Evolutionary conservation across 2,329 filamentous ascomycete species (phyloP), one percentile per base, ranked within the genome.

Genomic region (Penicillium janthinellum): DNA sequence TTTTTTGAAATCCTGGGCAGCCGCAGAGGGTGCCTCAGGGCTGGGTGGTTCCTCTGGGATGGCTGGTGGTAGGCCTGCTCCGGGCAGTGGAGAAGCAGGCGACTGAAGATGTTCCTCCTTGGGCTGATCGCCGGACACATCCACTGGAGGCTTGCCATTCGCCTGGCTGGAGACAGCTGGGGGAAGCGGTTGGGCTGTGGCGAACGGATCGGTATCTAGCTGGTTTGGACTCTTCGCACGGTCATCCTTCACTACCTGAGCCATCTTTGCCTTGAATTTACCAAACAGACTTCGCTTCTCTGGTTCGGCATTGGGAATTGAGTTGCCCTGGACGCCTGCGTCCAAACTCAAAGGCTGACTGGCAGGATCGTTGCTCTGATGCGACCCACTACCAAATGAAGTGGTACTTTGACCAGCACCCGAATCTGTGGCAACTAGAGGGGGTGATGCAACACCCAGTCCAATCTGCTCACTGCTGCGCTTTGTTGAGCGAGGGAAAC

Each of bases 381-480:
- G 76, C 58, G 69, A 73, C 12, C 82, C 84, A 69, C 88, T 91
- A 17, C 86, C 86, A 50, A 92, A 79, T 0, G 89, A 90, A 45
- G 86, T 88, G 22, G 83, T 86, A 72, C 89, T 92, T 60, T 83
- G 80, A 65, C 88, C 86, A 1, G 88, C 88, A 57, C 84, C 83
- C 8, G 82, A 79, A 62, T 89, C 90, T 11, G 84, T 81, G 12
- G 87, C 88, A n/a, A 88, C 78, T 71, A 56, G 83, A 77, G 55
- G 83, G 73, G 60, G 80, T 72, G 64, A 84, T 57, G 58, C 76
- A 61, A 67, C 78, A 66, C 58, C 78, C 69, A 67, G 76, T 48
- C 66, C 79, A 25, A 80, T 73, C 11, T 82, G 76, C 47, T 82
- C 75, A 37, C 88, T 87, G 37, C 88, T 85, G 61, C 84, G 87